These are phyloP conservation scores for Leptographium flavum DNA, from an alignment of 2,329 filamentous ascomycete species.

Conservation along the genomic window DNA sequence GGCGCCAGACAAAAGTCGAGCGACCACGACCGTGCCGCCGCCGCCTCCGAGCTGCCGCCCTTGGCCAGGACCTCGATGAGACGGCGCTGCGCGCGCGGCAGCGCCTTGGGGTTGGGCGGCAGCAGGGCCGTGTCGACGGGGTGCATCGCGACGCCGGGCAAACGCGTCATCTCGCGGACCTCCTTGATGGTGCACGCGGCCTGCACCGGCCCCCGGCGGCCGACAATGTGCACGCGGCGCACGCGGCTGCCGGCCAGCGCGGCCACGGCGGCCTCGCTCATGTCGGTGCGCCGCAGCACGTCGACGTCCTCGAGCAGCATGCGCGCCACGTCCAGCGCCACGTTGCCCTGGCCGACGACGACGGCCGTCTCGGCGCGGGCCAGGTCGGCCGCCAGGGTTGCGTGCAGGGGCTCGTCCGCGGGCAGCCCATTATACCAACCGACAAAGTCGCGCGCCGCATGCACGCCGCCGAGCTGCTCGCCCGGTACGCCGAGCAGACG, in stretches of 20 bases:
- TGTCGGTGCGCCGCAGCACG: constrained; percentile 67
- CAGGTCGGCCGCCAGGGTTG: constrained; percentile 46
- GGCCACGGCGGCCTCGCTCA: constrained; percentile 70
- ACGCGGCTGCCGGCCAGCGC: constrained; percentile 58
- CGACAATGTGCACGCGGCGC: constrained; percentile 73
- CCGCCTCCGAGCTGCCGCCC: constrained; percentile 63
- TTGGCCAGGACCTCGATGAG: constrained; percentile 71
- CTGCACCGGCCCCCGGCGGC: constrained; percentile 80
- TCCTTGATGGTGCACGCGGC: constrained; percentile 95
- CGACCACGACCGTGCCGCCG: constrained; percentile 51
- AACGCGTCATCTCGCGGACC: constrained; percentile 69
- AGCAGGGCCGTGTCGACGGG: constrained; percentile 52
- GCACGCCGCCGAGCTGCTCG: constrained; percentile 63
- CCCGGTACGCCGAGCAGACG: constrained; percentile 65
- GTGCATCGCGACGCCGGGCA: constrained; percentile 58
- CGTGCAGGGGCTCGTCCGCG: constrained; percentile 43
- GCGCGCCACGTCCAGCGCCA: constrained; percentile 83
- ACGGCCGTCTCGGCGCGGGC: constrained; percentile 66
- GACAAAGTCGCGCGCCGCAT: constrained; percentile 85
- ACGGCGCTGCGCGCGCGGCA: constrained; percentile 63
- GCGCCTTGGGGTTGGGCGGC: constrained; percentile 49
- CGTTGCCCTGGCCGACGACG: constrained; percentile 89
- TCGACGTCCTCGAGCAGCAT: constrained; percentile 70
- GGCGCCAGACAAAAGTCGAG: constrained; percentile 79
- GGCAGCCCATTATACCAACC: constrained; percentile 98